A percentile compares a stretch with the other conserved stretches of the same genome.
Conservation (phyloP, 2,329 filamentous ascomycete genomes). For the Fusarium sp. region DNA sequence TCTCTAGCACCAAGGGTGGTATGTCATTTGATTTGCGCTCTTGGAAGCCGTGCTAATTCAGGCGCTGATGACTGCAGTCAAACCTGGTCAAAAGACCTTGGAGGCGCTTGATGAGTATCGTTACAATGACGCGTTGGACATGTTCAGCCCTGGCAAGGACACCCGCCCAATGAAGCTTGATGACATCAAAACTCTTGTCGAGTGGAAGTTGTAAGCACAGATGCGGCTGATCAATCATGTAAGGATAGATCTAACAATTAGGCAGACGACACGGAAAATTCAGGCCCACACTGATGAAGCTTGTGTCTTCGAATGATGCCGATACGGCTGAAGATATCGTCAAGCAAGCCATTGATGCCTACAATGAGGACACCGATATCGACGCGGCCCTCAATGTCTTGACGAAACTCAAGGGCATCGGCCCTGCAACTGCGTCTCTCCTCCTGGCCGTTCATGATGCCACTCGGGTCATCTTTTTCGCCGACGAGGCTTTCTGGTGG, state of each 20-base stretch:
- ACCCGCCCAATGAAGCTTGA: conserved; percentile 62
- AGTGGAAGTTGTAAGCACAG: conserved; percentile 76
- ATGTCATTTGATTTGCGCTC: conserved; percentile 29
- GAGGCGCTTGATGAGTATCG: conserved; percentile 70
- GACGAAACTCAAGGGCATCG: conserved; percentile 76
- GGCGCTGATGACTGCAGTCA: conserved; percentile 50
- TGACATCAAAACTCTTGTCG: conserved; percentile 71
- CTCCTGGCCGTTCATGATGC: conserved; percentile 75
- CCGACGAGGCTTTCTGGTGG: conserved; percentile 84
- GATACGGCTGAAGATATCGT: conserved; percentile 61
- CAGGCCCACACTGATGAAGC: conserved; percentile 70
- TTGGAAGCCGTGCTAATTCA: conserved; percentile 10
- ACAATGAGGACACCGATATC: conserved; percentile 56
- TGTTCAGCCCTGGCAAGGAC: conserved; percentile 55
- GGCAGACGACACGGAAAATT: conserved; percentile 71
- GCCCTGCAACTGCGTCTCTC: conserved; percentile 83
- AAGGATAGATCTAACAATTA: conserved; percentile 10
- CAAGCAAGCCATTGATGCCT: conserved; percentile 61
- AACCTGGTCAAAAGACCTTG: conserved; percentile 64
- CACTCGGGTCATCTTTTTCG: conserved; percentile 76
- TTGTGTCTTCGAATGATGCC: conserved; percentile 71
- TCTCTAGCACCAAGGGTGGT: conserved; percentile 62
- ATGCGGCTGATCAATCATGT: neutral
- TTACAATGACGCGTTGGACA: conserved; percentile 63
- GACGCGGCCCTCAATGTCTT: conserved; percentile 65